Evolutionary conservation across 371 early-diverging fungal species (phyloP).

Genomic region (Funneliformis caledonium): DNA sequence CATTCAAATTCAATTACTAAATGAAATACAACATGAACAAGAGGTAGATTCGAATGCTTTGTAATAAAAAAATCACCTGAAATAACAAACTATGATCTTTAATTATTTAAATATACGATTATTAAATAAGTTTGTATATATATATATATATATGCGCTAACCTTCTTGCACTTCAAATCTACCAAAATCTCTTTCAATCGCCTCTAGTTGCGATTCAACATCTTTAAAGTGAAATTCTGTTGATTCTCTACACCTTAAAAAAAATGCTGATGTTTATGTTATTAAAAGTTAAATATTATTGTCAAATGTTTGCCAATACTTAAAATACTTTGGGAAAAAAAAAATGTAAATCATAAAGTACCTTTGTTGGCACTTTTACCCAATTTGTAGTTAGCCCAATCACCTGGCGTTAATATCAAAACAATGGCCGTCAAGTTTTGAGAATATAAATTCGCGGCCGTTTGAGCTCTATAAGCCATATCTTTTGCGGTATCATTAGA

Average conservation of each 20-base stretch:
- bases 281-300: not conserved
- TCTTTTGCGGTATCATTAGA: constrained; percentile 57
- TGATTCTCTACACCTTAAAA: constrained; percentile 66
- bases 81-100: too few relatives aligned
- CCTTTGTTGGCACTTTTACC: constrained; percentile 69
- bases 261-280: constrained; percentile 53
- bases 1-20: constrained; percentile 60
- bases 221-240: constrained; percentile 81
- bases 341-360: constrained; percentile 35
- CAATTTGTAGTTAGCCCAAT: constrained; percentile 64
- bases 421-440: constrained; percentile 67
- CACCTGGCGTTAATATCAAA: constrained; percentile 60
- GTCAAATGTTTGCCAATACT: not conserved
- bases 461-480: constrained; percentile 72
- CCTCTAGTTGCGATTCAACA: constrained; percentile 65
- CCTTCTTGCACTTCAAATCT: constrained; percentile 51
- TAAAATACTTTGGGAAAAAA: not conserved
- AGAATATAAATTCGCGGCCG: constrained; percentile 69
- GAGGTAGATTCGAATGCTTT: constrained; percentile 76
- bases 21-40: constrained; percentile 76
- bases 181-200: constrained; percentile 57
- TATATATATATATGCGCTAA: constrained; percentile 10
- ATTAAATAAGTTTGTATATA: not conserved
- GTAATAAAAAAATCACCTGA: constrained; percentile 77
- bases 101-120: not conserved